Percentiles rank a stretch among this genome's conserved stretches.
Evolutionary conservation across 352 stramenopile species (phyloP).

Genomic region (Globisporangium spiculum): DNA sequence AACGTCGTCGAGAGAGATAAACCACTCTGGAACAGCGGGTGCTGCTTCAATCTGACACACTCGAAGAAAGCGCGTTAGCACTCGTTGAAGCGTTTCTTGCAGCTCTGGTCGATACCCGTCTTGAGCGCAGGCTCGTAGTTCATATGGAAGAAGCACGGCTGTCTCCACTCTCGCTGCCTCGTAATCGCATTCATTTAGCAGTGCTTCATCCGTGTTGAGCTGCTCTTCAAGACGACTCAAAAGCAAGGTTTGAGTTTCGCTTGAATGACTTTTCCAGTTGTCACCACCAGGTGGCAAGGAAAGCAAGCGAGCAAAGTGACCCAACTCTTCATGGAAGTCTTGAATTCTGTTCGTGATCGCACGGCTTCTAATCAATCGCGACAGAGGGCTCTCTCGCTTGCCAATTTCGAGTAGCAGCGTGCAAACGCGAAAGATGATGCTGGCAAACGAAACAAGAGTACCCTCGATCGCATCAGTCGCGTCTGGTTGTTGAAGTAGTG

Average conservation of each 20-base stretch:
- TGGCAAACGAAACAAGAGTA: not conserved
- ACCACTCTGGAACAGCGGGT: slow-evolving; percentile 5
- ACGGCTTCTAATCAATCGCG: not conserved
- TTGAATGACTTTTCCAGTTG: not conserved
- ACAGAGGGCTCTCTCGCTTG: not conserved
- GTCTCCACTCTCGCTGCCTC: not conserved
- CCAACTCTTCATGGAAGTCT: slow-evolving; percentile 1
- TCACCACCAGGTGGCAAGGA: not conserved
- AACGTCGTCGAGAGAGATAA: not conserved
- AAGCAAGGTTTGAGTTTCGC: not conserved
- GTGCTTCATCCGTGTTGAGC: not conserved
- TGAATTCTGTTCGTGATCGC: not conserved
- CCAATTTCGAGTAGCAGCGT: not conserved
- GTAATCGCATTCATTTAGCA: not conserved
- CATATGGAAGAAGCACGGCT: not conserved
- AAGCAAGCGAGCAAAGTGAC: not conserved
- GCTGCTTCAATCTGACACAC: not conserved
- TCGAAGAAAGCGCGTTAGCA: not conserved
- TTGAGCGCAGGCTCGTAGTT: not conserved
- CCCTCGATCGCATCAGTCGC: not conserved
- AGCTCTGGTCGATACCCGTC: not conserved
- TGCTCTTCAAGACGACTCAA: not conserved
- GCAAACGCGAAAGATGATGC: slow-evolving; percentile 1
- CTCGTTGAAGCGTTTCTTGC: not conserved
- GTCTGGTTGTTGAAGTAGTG: not conserved